Percentiles rank a stretch among this genome's conserved stretches.
phyloP scores from a whole-genome alignment of 345 rosid species.

The Boechera retrofracta region DNA sequence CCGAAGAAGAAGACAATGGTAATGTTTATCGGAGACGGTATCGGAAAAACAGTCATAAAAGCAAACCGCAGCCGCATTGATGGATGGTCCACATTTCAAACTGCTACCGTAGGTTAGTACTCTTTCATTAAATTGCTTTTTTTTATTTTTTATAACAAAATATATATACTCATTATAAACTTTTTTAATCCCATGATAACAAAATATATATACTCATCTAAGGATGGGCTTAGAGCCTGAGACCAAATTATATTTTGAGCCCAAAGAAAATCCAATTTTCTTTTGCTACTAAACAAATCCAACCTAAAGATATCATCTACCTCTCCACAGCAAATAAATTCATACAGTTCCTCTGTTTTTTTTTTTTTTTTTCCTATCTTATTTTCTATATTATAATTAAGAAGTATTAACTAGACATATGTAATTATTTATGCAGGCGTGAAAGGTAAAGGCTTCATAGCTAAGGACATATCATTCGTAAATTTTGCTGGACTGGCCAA shows the following conservation, averaged over 20 bases:
- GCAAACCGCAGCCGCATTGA: constrained; percentile 60
- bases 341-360: too few relatives aligned
- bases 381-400: not conserved
- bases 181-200: too few relatives aligned
- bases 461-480: constrained; percentile 67
- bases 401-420: not conserved
- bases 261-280: not conserved
- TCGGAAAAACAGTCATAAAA: constrained; percentile 67
- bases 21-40: constrained; percentile 82
- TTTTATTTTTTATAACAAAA: too few relatives aligned
- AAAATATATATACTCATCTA: too few relatives aligned
- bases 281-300: not conserved
- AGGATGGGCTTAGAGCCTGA: not conserved
- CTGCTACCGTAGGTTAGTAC: constrained; percentile 83
- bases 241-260: not conserved
- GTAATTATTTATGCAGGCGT: constrained; percentile 49
- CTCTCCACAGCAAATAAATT: too few relatives aligned
- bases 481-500: constrained; percentile 74
- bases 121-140: not conserved
- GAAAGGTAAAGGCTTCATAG: constrained; percentile 69
- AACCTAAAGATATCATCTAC: not conserved
- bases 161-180: too few relatives aligned
- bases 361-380: not conserved
- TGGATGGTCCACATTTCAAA: constrained; percentile 79
- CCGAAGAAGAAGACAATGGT: constrained; percentile 54